phyloP scores from a whole-genome alignment of 257 asterid genomes.

The Solanum paucissectum region DNA sequence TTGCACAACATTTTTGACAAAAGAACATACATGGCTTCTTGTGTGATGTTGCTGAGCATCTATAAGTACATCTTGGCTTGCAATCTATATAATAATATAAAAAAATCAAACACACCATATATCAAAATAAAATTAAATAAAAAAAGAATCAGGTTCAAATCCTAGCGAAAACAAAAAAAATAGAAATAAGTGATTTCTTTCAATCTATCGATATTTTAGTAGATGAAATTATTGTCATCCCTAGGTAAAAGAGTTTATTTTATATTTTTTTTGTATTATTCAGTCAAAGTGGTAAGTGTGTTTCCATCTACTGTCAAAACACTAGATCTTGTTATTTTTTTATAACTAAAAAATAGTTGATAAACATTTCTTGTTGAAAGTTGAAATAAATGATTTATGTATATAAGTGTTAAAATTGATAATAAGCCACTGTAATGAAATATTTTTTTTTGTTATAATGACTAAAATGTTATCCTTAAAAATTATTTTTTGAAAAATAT shows the following conservation, averaged over 20 bases:
- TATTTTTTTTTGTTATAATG: not conserved
- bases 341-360: not conserved
- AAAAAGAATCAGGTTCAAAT: not conserved
- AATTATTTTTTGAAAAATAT: not conserved
- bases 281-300: not conserved
- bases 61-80: conserved; percentile 22
- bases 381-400: not conserved
- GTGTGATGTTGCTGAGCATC: conserved; percentile 39
- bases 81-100: conserved; percentile 8
- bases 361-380: not conserved
- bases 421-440: not conserved
- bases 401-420: not conserved
- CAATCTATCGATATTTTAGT: not conserved
- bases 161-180: not conserved
- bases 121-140: not conserved
- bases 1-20: conserved; percentile 29
- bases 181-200: not conserved
- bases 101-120: not conserved
- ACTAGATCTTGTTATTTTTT: not conserved
- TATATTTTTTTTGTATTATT: not conserved
- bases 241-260: not conserved
- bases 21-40: conserved; percentile 34
- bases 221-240: not conserved
- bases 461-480: not conserved
- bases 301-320: not conserved